phyloP scores from a whole-genome alignment of 495 filamentous ascomycete species.

The Penicillium ucsense region DNA sequence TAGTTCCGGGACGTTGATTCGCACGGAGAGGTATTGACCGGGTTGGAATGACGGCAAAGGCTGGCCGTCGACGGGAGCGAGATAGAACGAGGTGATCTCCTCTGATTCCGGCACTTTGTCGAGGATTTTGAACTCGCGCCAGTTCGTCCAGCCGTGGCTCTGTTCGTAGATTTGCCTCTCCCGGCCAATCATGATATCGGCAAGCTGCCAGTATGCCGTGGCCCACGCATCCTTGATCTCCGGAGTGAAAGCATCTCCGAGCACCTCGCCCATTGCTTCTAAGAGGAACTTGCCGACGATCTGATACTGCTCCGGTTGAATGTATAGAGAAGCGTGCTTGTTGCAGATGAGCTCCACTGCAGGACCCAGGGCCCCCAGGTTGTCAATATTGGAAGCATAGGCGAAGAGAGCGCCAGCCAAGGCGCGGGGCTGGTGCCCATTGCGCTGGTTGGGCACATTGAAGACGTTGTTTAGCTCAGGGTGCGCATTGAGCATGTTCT shows the following conservation, averaged over 20 bases:
- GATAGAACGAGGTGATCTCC: slow-evolving; percentile 63
- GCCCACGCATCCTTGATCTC: slow-evolving; percentile 62
- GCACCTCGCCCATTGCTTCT: slow-evolving; percentile 55
- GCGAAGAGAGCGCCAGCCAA: slow-evolving; percentile 58
- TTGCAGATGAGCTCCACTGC: slow-evolving; percentile 66
- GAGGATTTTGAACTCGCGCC: slow-evolving; percentile 57
- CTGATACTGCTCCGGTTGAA: slow-evolving; percentile 56
- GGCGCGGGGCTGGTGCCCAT: slow-evolving; percentile 54
- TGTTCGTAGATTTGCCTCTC: slow-evolving; percentile 52
- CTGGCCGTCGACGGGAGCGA: slow-evolving; percentile 52
- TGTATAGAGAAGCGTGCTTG: slow-evolving; percentile 65
- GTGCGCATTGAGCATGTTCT: slow-evolving; percentile 51
- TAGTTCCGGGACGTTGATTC: slow-evolving; percentile 46
- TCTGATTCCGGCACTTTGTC: slow-evolving; percentile 51
- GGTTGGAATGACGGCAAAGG: slow-evolving; percentile 51
- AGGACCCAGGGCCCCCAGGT: slow-evolving; percentile 48
- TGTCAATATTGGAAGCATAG: slow-evolving; percentile 63
- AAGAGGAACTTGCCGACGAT: slow-evolving; percentile 61
- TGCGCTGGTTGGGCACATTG: slow-evolving; percentile 55
- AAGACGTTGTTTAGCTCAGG: slow-evolving; percentile 57
- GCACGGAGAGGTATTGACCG: slow-evolving; percentile 62
- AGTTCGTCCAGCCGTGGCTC: slow-evolving; percentile 49
- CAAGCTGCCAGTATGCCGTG: slow-evolving; percentile 60
- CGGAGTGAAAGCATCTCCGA: slow-evolving; percentile 55
- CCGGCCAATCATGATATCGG: slow-evolving; percentile 56